Percentiles rank a stretch among this genome's conserved stretches.
Evolutionary conservation across 768 basidiomycete species (phyloP).

Genomic region (Trametes coccinea): DNA sequence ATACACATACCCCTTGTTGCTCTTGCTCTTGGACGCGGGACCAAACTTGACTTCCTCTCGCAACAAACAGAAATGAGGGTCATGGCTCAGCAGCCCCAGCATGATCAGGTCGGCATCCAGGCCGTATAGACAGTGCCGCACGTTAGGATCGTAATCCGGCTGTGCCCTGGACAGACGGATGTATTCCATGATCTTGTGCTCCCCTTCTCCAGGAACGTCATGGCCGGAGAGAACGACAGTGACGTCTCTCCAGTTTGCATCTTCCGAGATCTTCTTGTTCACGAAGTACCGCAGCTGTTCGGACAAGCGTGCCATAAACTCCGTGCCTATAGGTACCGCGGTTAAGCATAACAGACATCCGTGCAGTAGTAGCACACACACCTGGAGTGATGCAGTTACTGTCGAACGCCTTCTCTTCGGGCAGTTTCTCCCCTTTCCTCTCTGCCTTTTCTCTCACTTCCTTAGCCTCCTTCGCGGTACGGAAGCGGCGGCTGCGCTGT

Average conservation of each 20-base stretch:
- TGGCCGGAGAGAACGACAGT: constrained; percentile 95
- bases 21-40: constrained; percentile 72
- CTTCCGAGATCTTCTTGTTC: constrained; percentile 97
- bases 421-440: constrained; percentile 86
- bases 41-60: constrained; percentile 99
- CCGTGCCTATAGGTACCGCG: constrained; percentile 63
- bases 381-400: constrained; percentile 99
- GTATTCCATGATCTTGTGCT: constrained; percentile 99
- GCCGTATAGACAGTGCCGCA: constrained; percentile 97
- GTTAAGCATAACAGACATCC: neutral
- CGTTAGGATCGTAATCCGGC: constrained; percentile 93
- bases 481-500: constrained; percentile 89
- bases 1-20: constrained; percentile 47
- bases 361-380: constrained; percentile 37
- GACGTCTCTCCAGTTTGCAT: constrained; percentile 91
- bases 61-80: constrained; percentile 96
- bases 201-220: constrained; percentile 98
- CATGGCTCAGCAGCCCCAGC: constrained; percentile 95
- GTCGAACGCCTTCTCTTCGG: constrained; percentile 94
- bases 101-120: constrained; percentile 98
- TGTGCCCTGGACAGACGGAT: constrained; percentile 94
- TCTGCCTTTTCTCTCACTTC: constrained; percentile 87
- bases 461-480: constrained; percentile 90
- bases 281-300: constrained; percentile 93
- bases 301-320: constrained; percentile 93